Evolutionary conservation across 495 filamentous ascomycete genomes (phyloP).

Genomic region (Daldinia bambusicola): DNA sequence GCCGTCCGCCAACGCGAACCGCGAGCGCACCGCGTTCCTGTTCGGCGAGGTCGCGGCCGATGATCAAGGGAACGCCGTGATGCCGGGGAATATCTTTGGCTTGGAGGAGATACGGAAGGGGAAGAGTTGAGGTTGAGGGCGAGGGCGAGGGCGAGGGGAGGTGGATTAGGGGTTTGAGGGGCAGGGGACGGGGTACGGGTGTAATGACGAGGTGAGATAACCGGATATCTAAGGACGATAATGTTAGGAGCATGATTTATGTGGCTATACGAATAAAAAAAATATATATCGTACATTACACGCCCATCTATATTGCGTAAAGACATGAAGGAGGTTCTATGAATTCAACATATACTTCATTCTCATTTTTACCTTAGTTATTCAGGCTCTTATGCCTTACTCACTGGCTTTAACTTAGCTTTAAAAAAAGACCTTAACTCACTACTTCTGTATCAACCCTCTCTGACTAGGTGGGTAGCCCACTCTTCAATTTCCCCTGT

Average conservation of each 20-base stretch:
- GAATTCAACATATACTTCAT: background rate
- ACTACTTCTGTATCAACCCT: too few species aligned
- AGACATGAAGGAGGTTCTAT: background rate
- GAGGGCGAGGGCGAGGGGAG: background rate
- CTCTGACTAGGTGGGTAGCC: too few species aligned
- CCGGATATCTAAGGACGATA: background rate
- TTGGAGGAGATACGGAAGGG: slow-evolving; percentile 55
- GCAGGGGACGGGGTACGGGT: background rate
- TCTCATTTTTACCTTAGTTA: slow-evolving; percentile 1
- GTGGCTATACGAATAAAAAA: background rate
- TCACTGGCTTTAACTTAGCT: background rate
- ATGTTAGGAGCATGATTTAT: background rate
- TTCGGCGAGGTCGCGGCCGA: slow-evolving; percentile 62
- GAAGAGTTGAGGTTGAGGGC: slow-evolving; percentile 2
- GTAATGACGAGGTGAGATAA: background rate
- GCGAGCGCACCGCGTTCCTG: slow-evolving; percentile 65
- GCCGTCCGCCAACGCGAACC: slow-evolving; percentile 55
- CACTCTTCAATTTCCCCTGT: too few species aligned
- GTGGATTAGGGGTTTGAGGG: background rate
- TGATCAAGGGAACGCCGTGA: slow-evolving; percentile 38
- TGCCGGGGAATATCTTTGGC: slow-evolving; percentile 58
- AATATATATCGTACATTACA: background rate
- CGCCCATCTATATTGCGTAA: background rate
- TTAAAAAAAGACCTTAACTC: too few species aligned
- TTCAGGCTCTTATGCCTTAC: slow-evolving; percentile 11